These are phyloP conservation scores for Podospora appendiculata DNA, from an alignment of 495 filamentous ascomycete genomes.

Conservation along the genomic window DNA sequence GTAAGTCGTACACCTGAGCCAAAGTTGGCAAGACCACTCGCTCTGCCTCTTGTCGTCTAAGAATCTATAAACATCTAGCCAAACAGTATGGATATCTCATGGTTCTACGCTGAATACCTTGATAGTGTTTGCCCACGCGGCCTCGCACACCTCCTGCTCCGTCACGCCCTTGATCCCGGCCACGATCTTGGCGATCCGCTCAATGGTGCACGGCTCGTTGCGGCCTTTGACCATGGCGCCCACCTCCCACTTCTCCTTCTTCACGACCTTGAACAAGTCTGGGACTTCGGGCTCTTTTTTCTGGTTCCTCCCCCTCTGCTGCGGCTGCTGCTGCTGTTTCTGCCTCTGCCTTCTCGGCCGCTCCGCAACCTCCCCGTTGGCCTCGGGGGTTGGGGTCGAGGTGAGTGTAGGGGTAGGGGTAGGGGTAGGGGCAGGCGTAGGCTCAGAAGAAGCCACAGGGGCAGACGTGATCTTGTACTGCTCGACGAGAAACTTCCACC, in stretches of 20 bases:
- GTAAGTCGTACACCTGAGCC: background rate
- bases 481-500: slow-evolving; percentile 45
- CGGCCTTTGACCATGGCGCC: slow-evolving; percentile 82
- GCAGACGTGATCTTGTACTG: background rate
- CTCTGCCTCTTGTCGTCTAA: background rate
- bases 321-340: background rate
- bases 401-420: too few species aligned
- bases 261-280: slow-evolving; percentile 51
- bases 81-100: background rate
- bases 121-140: slow-evolving; percentile 76
- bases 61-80: background rate
- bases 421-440: background rate
- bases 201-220: slow-evolving; percentile 82
- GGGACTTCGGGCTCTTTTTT: slow-evolving; percentile 40
- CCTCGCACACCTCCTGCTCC: slow-evolving; percentile 77
- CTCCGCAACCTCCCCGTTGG: slow-evolving; percentile 1
- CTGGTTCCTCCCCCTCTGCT: slow-evolving; percentile 19
- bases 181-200: slow-evolving; percentile 77
- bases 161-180: slow-evolving; percentile 73
- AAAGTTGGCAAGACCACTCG: too few species aligned
- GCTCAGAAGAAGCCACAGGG: background rate
- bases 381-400: too few species aligned
- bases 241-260: slow-evolving; percentile 86
- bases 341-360: slow-evolving; percentile 2
- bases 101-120: slow-evolving; percentile 61